Evolutionary conservation across 768 basidiomycete species (phyloP).

Genomic region (Clathrus columnatus): DNA sequence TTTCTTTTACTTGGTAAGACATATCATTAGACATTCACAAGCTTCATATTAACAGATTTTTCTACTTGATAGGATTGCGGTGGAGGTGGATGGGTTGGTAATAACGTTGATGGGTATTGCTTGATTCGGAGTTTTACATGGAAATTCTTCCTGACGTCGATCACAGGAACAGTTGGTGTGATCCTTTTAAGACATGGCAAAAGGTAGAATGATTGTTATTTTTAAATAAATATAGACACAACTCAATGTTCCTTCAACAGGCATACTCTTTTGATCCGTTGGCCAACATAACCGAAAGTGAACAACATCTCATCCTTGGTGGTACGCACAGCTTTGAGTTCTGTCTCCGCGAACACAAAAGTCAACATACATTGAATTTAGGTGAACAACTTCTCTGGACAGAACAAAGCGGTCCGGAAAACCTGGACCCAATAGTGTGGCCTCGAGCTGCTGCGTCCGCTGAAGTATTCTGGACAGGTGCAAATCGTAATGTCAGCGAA

Average conservation of each 20-base stretch:
- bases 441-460: conserved; percentile 64
- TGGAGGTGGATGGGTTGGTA: conserved; percentile 60
- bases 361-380: conserved; percentile 15
- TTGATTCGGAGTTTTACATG: not conserved
- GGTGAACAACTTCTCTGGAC: conserved; percentile 66
- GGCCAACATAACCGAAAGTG: conserved; percentile 38
- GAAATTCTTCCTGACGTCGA: not conserved
- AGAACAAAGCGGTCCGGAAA: conserved; percentile 62
- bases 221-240: too few species aligned
- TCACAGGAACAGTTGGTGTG: conserved; percentile 58
- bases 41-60: not conserved
- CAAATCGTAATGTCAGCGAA: conserved; percentile 24
- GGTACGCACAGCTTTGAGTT: conserved; percentile 35
- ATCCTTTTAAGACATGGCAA: conserved; percentile 77
- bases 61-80: conserved; percentile 47
- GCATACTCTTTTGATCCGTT: conserved; percentile 67
- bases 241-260: conserved; percentile 22
- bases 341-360: not conserved
- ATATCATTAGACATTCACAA: not conserved
- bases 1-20: conserved; percentile 70
- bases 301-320: conserved; percentile 55
- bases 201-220: conserved; percentile 40
- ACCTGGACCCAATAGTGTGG: conserved; percentile 63
- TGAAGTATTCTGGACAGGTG: conserved; percentile 71
- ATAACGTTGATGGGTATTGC: conserved; percentile 33